Evolutionary conservation across 768 basidiomycete genomes (phyloP), one percentile per base, ranked within the genome.

Genomic region (Amanita exitialis): DNA sequence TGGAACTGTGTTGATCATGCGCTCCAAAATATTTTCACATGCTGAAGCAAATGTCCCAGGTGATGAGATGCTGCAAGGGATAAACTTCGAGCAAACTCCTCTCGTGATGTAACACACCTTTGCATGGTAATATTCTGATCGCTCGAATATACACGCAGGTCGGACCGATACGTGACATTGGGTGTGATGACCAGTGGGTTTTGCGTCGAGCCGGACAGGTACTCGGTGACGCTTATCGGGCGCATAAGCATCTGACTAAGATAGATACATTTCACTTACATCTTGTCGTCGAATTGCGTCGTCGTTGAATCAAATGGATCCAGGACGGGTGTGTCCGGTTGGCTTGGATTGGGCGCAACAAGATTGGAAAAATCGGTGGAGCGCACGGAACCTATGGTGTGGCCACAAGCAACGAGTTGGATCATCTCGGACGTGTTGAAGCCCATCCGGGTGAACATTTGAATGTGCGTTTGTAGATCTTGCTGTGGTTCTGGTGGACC

Each of bases 1-100:
- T 1, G 75, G 72, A n/a, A 78, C 75, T 16, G 68, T 69, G 55
- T 78, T 66, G 32, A 78, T 53, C 76, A 78, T 77, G 37, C 70
- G 67, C 44, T 62, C 61, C 38, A 78, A 56, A 1, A 77, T 58
- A 35, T 52, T 58, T 41, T 65, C 59, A 59, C 76, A 78, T 32
- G 68, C 63, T 18, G 60, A 63, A 41, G 61, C 54, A 57, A 73
- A 77, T 13, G 63, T 56, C 16, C 62, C 59, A 1, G 65, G 49
- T 36, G 67, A 59, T 6, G 69, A 59, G 23, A 72, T 46, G 18
- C 68, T 68, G 51, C 1, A 34, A 41, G 52, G 43, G 30, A 43
- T 56, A 12, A 50, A 35, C 15, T 7, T 15, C 38, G 16, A n/a
- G 21, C 25, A 32, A 32, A 38, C 36, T 25, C 30, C 21, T 49